Evolutionary conservation across 345 rosid genomes (phyloP), one percentile per base, ranked within the genome.

Genomic region (Melaleuca quinquenervia): DNA sequence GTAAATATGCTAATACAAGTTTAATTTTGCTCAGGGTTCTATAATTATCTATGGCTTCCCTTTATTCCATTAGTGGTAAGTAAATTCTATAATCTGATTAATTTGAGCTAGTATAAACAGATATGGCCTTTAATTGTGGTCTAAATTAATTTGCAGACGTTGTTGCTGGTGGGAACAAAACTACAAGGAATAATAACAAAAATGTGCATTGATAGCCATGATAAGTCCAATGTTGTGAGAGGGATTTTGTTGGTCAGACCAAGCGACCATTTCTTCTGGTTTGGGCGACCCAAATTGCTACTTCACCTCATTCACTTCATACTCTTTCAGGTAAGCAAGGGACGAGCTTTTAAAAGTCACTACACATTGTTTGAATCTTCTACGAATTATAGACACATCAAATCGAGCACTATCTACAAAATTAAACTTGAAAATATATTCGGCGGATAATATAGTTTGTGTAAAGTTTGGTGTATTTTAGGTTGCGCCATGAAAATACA

Each of bases 1-100:
- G 13, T 21, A 36, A 41, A 32, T 45, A 32, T 32, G 48, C 78
- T 70, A 70, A 70, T 70, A 6, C 18, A 11, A 70, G 48, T 70
- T 36, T 36, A 32, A 36, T 70, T 70, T 70, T 70, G 6, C 60
- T 48, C 94, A 96, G 99, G 50, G 21, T 90, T 96, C 85, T 74
- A 91, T 86, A 92, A 90, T 85, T 94, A 91, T 82, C 86, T 92
- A 6, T 96, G 98, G 99, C 94, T 96, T 51, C 99, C 99, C 49
- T 93, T 95, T 76, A 60, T 96, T 76, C 99, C 99, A 2, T 85
- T 95, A 50, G 90, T 91, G 90, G 98, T 96, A 89, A 93, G 95
- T 74, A 49, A 84, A 41, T 22, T 22, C 20, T 50, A 52, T 26
- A 45, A 58, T 26, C 16, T 27, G 11, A 48, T n/a, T 0, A 22